phyloP scores from a whole-genome alignment of 805 yeast genomes.

The Lipomyces chichibuensis region DNA sequence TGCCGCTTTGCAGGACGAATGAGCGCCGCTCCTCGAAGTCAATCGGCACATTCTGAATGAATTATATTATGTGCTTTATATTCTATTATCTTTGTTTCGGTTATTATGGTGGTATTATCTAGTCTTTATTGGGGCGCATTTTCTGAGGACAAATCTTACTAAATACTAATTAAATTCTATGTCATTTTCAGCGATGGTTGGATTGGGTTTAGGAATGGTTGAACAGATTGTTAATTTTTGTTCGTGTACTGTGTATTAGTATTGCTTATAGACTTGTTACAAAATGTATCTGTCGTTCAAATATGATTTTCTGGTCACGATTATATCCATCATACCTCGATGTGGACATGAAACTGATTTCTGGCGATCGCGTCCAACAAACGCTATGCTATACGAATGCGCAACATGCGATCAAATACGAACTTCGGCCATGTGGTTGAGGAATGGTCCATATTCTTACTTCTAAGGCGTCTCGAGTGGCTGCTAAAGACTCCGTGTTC shows the following conservation, averaged over 20 bases:
- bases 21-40: not conserved
- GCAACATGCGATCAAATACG: no score
- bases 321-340: not conserved
- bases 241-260: not conserved
- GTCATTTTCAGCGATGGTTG: not conserved
- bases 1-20: conserved; percentile 4
- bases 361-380: no score
- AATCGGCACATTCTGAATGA: not conserved
- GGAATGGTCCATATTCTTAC: no score
- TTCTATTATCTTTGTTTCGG: not conserved
- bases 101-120: not conserved
- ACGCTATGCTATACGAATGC: no score
- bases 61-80: not conserved
- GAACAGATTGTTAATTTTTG: not conserved
- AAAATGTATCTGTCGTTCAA: no score
- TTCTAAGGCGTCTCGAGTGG: no score
- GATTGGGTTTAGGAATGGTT: not conserved
- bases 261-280: not conserved
- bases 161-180: no score
- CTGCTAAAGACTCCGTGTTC: no score
- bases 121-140: not conserved
- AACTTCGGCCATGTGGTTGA: no score
- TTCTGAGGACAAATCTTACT: not conserved
- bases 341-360: not conserved
- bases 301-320: not conserved